These are phyloP conservation scores for Amoeboaphelidium protococcarum DNA, from an alignment of 371 early-diverging fungal genomes.

Conservation along the genomic window DNA sequence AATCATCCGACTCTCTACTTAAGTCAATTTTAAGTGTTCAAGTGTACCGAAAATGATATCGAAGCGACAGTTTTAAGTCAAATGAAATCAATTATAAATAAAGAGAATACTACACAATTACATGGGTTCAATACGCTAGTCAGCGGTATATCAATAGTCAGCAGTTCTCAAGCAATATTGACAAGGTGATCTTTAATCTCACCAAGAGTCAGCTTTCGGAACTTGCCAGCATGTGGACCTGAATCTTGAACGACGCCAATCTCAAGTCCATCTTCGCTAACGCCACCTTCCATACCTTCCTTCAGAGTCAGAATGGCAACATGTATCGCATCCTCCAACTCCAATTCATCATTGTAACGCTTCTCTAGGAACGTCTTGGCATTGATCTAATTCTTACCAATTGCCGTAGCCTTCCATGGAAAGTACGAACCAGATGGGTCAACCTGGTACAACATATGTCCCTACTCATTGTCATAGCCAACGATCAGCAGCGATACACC, in stretches of 20 bases:
- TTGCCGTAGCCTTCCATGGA: slow-evolving; percentile 94
- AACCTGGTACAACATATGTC: slow-evolving; percentile 83
- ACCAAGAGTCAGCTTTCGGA: slow-evolving; percentile 37
- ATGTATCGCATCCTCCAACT: slow-evolving; percentile 92
- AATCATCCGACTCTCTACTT: too few species aligned
- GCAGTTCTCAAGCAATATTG: slow-evolving; percentile 65
- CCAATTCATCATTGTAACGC: slow-evolving; percentile 72
- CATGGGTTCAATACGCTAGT: too few species aligned
- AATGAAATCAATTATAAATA: too few species aligned
- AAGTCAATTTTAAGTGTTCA: too few species aligned
- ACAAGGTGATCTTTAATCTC: slow-evolving; percentile 88
- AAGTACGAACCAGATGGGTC: slow-evolving; percentile 96
- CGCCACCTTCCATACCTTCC: slow-evolving; percentile 87
- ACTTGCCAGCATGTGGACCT: slow-evolving; percentile 13
- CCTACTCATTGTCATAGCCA: slow-evolving; percentile 65
- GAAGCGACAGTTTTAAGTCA: too few species aligned
- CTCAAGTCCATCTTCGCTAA: slow-evolving; percentile 76
- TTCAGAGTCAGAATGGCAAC: slow-evolving; percentile 91
- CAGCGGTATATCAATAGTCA: too few species aligned
- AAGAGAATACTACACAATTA: too few species aligned
- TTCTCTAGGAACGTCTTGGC: slow-evolving; percentile 96
- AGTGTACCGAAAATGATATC: too few species aligned
- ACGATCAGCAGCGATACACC: slow-evolving; percentile 92
- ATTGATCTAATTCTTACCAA: slow-evolving; percentile 95
- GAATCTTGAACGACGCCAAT: slow-evolving; percentile 79